Evolutionary conservation across 2,329 filamentous ascomycete genomes (phyloP).

Genomic region (Drechslerella dactyloides): DNA sequence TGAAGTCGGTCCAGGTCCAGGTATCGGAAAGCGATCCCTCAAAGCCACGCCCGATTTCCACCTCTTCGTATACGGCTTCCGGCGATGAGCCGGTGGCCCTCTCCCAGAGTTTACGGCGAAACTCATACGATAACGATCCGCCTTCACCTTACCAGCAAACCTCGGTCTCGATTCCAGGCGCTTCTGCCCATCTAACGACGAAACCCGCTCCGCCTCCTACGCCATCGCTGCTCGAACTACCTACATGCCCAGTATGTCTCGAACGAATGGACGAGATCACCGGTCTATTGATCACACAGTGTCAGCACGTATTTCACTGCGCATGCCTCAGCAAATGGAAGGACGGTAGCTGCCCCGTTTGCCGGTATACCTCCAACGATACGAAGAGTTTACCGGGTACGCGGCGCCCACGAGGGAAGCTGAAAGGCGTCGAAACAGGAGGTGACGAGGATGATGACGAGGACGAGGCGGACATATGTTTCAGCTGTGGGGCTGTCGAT

Average conservation of each 20-base stretch:
- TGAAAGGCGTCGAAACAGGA: constrained; percentile 19
- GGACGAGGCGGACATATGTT: constrained; percentile 64
- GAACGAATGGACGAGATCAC: constrained; percentile 99
- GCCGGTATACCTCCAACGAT: constrained; percentile 81
- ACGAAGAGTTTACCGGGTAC: constrained; percentile 93
- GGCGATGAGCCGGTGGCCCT: neutral
- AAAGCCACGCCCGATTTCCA: constrained; percentile 64
- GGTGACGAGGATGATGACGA: constrained; percentile 52
- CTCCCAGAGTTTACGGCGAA: constrained; percentile 52
- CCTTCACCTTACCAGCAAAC: constrained; percentile 55
- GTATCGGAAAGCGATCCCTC: constrained; percentile 65
- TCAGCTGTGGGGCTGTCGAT: constrained; percentile 53
- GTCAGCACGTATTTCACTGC: constrained; percentile 97
- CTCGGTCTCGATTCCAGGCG: constrained; percentile 42
- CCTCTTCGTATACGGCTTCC: constrained; percentile 44
- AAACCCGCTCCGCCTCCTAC: constrained; percentile 76
- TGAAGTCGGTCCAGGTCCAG: constrained; percentile 64
- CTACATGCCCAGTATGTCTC: constrained; percentile 93
- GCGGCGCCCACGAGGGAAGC: constrained; percentile 66
- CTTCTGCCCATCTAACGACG: constrained; percentile 61
- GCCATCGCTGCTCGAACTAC: constrained; percentile 84
- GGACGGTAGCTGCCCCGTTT: constrained; percentile 90
- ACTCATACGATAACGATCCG: constrained; percentile 56
- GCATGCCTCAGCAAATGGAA: constrained; percentile 96
- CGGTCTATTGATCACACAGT: constrained; percentile 91